Percentiles rank a stretch among this genome's conserved stretches.
Evolutionary conservation across 2,329 filamentous ascomycete species (phyloP).

Genomic region (Sporothrix variecibatus): DNA sequence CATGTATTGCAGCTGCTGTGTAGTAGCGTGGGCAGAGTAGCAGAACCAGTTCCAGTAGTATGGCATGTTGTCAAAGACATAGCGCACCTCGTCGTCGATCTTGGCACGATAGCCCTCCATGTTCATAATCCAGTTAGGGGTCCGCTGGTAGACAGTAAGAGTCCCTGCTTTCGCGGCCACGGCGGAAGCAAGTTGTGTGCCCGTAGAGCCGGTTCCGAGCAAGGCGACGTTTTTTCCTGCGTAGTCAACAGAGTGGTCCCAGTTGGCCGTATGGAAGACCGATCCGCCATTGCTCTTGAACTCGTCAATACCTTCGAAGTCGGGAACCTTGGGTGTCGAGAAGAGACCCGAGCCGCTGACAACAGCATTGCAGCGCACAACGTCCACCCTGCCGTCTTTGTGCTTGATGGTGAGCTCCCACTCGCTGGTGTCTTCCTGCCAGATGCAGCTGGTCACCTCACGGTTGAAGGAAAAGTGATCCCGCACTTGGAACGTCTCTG

Average conservation of each 20-base stretch:
- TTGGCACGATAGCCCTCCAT: neutral
- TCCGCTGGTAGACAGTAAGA: neutral
- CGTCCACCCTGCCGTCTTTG: neutral
- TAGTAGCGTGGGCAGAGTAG: neutral
- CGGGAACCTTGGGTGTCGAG: slow-evolving; percentile 1
- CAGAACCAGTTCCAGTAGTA: slow-evolving; percentile 6
- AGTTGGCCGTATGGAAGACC: neutral
- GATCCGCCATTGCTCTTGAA: neutral
- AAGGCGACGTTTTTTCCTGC: neutral
- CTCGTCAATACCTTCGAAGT: neutral
- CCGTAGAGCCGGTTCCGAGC: neutral
- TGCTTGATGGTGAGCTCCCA: neutral
- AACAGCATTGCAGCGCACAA: neutral
- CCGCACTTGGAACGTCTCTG: neutral
- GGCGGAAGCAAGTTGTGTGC: neutral
- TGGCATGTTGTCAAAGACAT: neutral
- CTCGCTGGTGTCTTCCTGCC: neutral
- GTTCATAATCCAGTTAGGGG: slow-evolving; percentile 1
- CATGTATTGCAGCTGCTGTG: neutral
- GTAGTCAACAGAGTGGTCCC: neutral
- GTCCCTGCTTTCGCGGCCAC: neutral
- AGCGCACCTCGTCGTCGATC: neutral
- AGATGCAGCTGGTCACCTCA: neutral
- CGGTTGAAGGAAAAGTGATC: neutral
- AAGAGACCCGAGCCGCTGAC: neutral